phyloP scores from a whole-genome alignment of 2,329 filamentous ascomycete species.

The Ophioceras dolichostomum region DNA sequence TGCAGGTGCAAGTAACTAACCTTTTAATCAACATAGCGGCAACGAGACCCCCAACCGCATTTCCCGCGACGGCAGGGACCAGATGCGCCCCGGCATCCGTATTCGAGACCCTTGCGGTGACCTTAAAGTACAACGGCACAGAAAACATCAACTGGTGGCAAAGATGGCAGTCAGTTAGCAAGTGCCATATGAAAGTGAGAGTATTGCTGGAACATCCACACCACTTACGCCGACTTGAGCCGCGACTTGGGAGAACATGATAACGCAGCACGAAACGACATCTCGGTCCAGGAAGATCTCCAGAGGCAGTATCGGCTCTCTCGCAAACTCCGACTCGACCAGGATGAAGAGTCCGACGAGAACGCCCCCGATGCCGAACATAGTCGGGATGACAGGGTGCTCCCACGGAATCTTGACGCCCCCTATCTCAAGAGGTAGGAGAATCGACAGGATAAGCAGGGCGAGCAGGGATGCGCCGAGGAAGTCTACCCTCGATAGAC shows the following conservation, averaged over 20 bases:
- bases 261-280: constrained; percentile 38
- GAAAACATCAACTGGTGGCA: constrained; percentile 42
- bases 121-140: constrained; percentile 58
- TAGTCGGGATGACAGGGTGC: constrained; percentile 17
- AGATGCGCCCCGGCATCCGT: constrained; percentile 48
- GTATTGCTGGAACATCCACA: too few species aligned
- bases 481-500: constrained; percentile 45
- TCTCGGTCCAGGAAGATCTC: constrained; percentile 37
- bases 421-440: constrained; percentile 26
- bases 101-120: constrained; percentile 43
- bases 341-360: constrained; percentile 19
- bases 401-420: constrained; percentile 24
- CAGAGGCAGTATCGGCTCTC: constrained; percentile 48
- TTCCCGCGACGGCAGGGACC: constrained; percentile 55
- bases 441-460: constrained; percentile 19
- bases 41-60: constrained; percentile 49
- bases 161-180: background rate
- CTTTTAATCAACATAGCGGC: constrained; percentile 44
- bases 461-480: constrained; percentile 35
- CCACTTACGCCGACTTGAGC: constrained; percentile 42
- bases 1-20: constrained; percentile 9
- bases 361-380: constrained; percentile 16
- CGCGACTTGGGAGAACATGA: constrained; percentile 37
- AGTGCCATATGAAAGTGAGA: background rate
- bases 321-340: constrained; percentile 23